Conservation (phyloP, 192 early-diverging fungal genomes). For the Diversispora eburnea region DNA sequence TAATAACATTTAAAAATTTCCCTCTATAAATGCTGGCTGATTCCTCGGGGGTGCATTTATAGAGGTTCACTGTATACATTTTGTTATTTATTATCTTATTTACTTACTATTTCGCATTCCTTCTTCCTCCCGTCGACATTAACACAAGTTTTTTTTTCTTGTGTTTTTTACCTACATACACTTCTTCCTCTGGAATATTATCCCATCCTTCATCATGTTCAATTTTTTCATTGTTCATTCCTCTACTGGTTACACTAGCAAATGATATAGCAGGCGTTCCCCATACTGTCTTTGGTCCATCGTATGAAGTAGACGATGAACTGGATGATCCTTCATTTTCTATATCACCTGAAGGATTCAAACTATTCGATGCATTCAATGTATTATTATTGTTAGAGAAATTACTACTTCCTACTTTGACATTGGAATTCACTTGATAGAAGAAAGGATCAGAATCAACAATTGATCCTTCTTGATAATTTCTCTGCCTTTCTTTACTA, state of each 20-base stretch:
- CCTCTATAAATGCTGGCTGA: no score
- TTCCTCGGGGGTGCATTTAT: no score
- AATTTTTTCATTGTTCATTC: not conserved
- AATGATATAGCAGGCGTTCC: conserved; percentile 24
- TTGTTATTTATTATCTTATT: not conserved
- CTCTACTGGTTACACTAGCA: not conserved
- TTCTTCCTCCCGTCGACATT: conserved; percentile 18
- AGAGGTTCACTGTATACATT: no score
- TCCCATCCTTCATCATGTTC: not conserved
- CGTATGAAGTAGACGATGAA: not conserved
- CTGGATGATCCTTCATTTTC: no score
- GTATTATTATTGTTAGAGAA: no score
- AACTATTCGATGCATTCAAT: not conserved
- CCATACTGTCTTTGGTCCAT: conserved; percentile 26
- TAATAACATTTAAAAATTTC: no score
- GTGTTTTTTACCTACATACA: conserved; percentile 23
- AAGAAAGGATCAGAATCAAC: conserved; percentile 13
- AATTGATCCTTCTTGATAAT: conserved; percentile 5
- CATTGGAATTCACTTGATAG: not conserved
- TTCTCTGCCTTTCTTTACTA: conserved; percentile 3
- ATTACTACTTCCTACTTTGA: not conserved
- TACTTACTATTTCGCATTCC: not conserved
- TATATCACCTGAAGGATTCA: not conserved
- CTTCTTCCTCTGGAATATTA: conserved; percentile 10
- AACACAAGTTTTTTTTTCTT: conserved; percentile 27